A percentile compares a stretch with the other conserved stretches of the same genome.
Evolutionary conservation across 2,329 filamentous ascomycete genomes (phyloP).

Genomic region (Balansia obtecta): DNA sequence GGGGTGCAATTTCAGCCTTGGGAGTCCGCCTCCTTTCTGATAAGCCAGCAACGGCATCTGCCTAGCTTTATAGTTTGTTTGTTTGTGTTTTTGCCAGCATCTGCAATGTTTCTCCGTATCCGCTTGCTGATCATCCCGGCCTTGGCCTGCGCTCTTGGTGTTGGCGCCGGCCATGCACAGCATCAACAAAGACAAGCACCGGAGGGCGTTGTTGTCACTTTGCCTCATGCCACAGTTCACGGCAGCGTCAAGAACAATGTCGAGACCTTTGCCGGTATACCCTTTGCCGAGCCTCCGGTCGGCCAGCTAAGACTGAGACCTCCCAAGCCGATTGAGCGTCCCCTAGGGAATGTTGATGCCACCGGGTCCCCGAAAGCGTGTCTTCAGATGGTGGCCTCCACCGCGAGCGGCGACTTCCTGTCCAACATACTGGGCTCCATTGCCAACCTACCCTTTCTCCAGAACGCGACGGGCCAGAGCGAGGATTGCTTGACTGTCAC

Average conservation of each 20-base stretch:
- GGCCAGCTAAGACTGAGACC: conserved; percentile 46
- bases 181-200: neutral
- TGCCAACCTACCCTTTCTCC: conserved; percentile 31
- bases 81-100: neutral
- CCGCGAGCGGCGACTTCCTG: conserved; percentile 18
- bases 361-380: conserved; percentile 37
- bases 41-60: too few species aligned
- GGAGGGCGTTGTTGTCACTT: neutral
- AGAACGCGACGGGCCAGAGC: conserved; percentile 12
- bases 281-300: conserved; percentile 48
- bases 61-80: too few species aligned
- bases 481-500: conserved; percentile 41
- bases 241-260: conserved; percentile 17
- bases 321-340: conserved; percentile 36
- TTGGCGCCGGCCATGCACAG: neutral
- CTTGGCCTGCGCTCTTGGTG: neutral
- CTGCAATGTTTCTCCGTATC: neutral
- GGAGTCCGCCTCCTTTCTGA: neutral
- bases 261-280: conserved; percentile 51
- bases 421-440: conserved; percentile 25
- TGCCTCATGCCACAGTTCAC: neutral
- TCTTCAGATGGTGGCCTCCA: conserved; percentile 34
- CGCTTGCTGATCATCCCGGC: neutral
- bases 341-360: conserved; percentile 39
- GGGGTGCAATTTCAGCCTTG: neutral